Evolutionary conservation across 2,329 filamentous ascomycete genomes (phyloP), one percentile per base, ranked within the genome.

Genomic region (Chrysoporthe austroafricana): DNA sequence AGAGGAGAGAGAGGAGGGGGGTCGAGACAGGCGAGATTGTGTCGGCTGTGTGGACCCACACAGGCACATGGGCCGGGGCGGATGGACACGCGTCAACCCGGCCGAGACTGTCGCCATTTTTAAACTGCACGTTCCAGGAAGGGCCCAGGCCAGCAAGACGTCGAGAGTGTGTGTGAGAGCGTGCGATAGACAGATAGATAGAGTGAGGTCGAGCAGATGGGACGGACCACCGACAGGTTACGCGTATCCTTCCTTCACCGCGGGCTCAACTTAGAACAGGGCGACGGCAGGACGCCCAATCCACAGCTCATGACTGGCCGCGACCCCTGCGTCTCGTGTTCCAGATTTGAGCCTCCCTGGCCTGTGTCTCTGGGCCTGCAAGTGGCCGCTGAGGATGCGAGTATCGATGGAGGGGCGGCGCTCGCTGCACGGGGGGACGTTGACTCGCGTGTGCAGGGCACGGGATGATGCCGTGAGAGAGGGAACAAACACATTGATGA

Each of bases 21-120:
- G 26, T 2, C 26, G 26, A 26, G 26, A 32, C 21, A 54, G 16
- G 50, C 50, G 50, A 54, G 26, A 54, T 54, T 54, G 50, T 34
- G 21, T 54, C 32, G 50, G 50, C 50, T 34, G 50, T 54, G 50
- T 32, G 26, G 50, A 54, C 50, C 50, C 50, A 52, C 50, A 54
- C 26, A 32, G 26, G 26, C 50, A 14, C 11, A 32, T 32, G 50
- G 50, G 50, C 26, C 16, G 3, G 50, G 32, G 21, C 21, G 21
- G 50, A 54, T 32, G 21, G 32, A 54, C 50, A 54, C 50, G 50
- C 50, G 50, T 54, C 50, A 34, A 34, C 2, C 3, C 13, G 26
- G 21, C 32, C 21, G 50, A 54, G 50, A 32, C 50, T 32, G 50
- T 52, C 21, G 21, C 26, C 50, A 32, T 32, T 54, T 32, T 32